phyloP scores from a whole-genome alignment of 1,284 basidiomycete species.

The Cutaneotrichosporon mucoides region DNA sequence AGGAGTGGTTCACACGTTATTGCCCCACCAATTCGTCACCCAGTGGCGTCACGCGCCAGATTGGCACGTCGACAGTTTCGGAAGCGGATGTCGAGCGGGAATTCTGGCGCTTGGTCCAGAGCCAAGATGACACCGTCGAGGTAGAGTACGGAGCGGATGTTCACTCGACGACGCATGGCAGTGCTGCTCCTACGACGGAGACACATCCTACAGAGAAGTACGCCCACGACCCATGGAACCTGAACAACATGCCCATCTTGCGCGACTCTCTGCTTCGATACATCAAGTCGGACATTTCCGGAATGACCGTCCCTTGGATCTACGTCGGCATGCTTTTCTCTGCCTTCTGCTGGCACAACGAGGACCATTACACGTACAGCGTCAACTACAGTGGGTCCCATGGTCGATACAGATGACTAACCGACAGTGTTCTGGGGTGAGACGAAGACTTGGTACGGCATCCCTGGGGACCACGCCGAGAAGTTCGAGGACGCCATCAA shows the following conservation, averaged over 20 bases:
- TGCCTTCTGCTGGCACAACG: conserved; percentile 99
- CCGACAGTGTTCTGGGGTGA: conserved; percentile 93
- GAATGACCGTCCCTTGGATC: conserved; percentile 99
- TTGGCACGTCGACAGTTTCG: conserved; percentile 66
- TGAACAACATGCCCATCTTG: conserved; percentile 93
- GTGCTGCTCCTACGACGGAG: conserved; percentile 91
- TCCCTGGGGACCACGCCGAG: conserved; percentile 88
- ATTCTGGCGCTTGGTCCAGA: conserved; percentile 95
- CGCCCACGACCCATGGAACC: conserved; percentile 91
- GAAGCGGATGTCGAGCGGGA: conserved; percentile 91
- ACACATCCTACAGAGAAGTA: conserved; percentile 83
- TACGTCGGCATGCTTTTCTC: conserved; percentile 99
- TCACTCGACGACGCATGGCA: conserved; percentile 95
- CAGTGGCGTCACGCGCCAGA: conserved; percentile 34
- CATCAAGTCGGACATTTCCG: conserved; percentile 98
- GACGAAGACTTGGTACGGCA: conserved; percentile 99
- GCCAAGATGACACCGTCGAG: conserved; percentile 85
- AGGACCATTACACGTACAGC: conserved; percentile 98
- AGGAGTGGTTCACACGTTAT: conserved; percentile 81
- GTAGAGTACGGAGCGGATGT: conserved; percentile 99
- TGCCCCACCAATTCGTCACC: conserved; percentile 49
- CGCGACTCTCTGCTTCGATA: conserved; percentile 69
- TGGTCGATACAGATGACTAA: conserved; percentile 24
- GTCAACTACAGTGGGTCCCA: conserved; percentile 77
- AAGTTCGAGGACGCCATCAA: conserved; percentile 96